A percentile compares a stretch with the other conserved stretches of the same genome.
Evolutionary conservation across 2,329 filamentous ascomycete genomes (phyloP).

Genomic region (Aureobasidium sp.): DNA sequence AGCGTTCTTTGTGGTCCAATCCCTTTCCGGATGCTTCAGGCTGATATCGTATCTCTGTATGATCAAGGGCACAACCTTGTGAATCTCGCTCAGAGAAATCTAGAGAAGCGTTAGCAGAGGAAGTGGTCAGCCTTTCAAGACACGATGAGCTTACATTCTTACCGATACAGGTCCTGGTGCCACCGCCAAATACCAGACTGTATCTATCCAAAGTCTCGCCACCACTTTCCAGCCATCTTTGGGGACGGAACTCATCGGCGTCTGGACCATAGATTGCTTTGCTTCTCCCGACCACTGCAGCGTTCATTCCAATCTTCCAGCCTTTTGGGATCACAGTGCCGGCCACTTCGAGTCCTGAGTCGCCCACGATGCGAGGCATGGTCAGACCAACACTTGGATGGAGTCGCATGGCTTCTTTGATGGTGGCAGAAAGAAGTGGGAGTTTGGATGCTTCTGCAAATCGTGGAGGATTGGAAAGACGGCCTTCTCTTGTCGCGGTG

Average conservation of each 20-base stretch:
- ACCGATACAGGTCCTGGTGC: slow-evolving; percentile 31
- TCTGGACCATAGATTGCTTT: slow-evolving; percentile 33
- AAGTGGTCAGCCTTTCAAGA: background rate
- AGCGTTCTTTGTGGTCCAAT: background rate
- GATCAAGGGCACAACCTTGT: slow-evolving; percentile 26
- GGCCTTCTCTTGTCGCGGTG: slow-evolving; percentile 21
- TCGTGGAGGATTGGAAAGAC: slow-evolving; percentile 21
- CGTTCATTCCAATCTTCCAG: background rate
- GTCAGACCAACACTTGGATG: slow-evolving; percentile 36
- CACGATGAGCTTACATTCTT: slow-evolving; percentile 26
- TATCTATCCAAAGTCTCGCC: background rate
- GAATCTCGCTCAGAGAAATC: slow-evolving; percentile 21
- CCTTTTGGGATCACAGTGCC: slow-evolving; percentile 31
- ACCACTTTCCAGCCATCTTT: slow-evolving; percentile 38
- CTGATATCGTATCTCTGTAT: slow-evolving; percentile 20
- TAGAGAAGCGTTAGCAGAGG: background rate
- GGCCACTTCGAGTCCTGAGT: slow-evolving; percentile 25
- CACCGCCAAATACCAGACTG: slow-evolving; percentile 29
- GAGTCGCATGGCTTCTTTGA: slow-evolving; percentile 46
- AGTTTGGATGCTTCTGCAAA: slow-evolving; percentile 23
- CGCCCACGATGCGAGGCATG: slow-evolving; percentile 31
- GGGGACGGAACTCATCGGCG: slow-evolving; percentile 36
- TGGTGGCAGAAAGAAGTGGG: slow-evolving; percentile 45
- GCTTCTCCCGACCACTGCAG: slow-evolving; percentile 31
- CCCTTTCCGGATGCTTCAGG: background rate